Base-by-base conservation (phyloP, 2,329 filamentous ascomycete genomes). In the Ploettnerulaceae sp. region DNA sequence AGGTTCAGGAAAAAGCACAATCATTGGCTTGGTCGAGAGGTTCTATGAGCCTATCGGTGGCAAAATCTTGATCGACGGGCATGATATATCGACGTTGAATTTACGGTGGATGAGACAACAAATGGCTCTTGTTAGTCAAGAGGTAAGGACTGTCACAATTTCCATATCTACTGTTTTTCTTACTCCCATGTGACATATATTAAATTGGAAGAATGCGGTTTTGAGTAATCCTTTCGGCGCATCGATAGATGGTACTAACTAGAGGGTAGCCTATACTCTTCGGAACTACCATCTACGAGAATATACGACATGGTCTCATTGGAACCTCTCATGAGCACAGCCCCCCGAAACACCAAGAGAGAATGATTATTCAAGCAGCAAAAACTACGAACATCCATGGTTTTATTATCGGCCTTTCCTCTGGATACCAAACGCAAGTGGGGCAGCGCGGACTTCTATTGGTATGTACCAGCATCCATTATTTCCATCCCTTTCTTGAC, bases 331-430 rank as follows among this genome's bases (percentile, higher is more conserved):
- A 82, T 54, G 89, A 95, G 64, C 57, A 80, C 37, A 81, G 80
- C 33, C 70, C 73, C 2, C 77, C 82, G 25, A 84, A 90, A 39
- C 78, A 79, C 60, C 80, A 87, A 47, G 76, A 69, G 42, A 78
- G 85, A 46, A 73, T 91, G 14, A 79, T 97, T 29, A 75, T 86
- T 39, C 77, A 87, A 32, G 93, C 93, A 12, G 88, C 93, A 7
- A 86, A 81, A 65, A 94, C 86, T 74, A 86, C 93, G 11, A 96
- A 97, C 58, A 91, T 91, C 1, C 90, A 97, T 63, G 89, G 95
- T 55, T 98, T 98, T 63, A 84, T 98, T 55, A 77, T 72, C 5
- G 69, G 75, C 8, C 76, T 97, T 1, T 89, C 93, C 0, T 86
- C 97, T 56, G 86, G 86, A 1, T 97, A 97, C 60, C 79, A 95